These are phyloP conservation scores for Castanea crenata DNA, from an alignment of 306 rosid species.

Conservation along the genomic window DNA sequence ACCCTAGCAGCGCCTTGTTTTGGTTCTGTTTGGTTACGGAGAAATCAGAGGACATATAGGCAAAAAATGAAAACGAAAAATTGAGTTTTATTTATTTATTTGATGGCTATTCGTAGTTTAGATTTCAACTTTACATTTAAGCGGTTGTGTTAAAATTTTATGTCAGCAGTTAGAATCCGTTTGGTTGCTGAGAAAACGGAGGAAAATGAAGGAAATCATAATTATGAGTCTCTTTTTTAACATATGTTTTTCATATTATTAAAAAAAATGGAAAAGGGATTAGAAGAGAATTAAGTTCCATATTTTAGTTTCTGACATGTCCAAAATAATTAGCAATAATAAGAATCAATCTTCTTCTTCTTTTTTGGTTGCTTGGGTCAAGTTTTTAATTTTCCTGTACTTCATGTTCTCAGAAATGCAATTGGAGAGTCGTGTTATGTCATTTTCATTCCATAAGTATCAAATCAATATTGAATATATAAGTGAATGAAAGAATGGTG, in stretches of 20 bases:
- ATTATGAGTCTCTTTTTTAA: not conserved
- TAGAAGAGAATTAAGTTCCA: not conserved
- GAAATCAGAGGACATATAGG: not conserved
- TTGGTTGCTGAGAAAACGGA: not conserved
- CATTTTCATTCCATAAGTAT: not conserved
- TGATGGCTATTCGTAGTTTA: not conserved
- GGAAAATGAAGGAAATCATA: not conserved
- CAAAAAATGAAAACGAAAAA: not conserved
- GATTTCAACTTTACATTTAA: not conserved
- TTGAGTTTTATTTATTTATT: not conserved
- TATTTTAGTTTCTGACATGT: not conserved
- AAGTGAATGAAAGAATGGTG: not conserved
- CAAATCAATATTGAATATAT: not conserved
- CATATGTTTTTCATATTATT: not conserved
- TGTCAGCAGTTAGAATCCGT: constrained; percentile 13
- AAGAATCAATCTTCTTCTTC: not conserved
- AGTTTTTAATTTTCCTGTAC: not conserved
- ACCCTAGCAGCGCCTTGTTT: not conserved
- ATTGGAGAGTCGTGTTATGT: not conserved
- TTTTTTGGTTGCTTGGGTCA: not conserved
- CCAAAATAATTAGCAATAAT: not conserved
- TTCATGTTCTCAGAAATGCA: not conserved
- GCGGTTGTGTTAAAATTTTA: not conserved
- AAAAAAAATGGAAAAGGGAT: not conserved
- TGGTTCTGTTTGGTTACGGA: not conserved